A percentile compares a stretch with the other conserved stretches of the same genome.
phyloP scores from a whole-genome alignment of 2,329 filamentous ascomycete species.

The Stachybotrys echinatus region DNA sequence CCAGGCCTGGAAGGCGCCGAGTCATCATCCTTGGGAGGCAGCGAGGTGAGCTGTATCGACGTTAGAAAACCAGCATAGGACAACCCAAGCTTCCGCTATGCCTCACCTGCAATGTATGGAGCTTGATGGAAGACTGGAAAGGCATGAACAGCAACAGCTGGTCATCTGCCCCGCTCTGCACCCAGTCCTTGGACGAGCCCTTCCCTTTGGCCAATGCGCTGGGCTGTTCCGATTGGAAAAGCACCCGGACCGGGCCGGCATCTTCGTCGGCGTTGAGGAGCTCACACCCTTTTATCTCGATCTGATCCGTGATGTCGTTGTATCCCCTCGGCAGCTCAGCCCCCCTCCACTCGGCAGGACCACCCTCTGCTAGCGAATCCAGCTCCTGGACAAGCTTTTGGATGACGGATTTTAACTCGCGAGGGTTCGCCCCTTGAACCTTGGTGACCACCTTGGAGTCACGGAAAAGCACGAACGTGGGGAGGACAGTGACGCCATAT shows the following conservation, averaged over 20 bases:
- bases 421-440: constrained; percentile 68
- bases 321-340: constrained; percentile 75
- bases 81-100: too few species aligned
- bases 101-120: constrained; percentile 70
- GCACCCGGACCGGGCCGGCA: constrained; percentile 63
- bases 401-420: constrained; percentile 65
- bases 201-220: constrained; percentile 56
- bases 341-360: constrained; percentile 61
- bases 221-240: constrained; percentile 69
- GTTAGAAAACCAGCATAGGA: too few species aligned
- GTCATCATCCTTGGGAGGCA: constrained; percentile 65
- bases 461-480: constrained; percentile 89
- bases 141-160: constrained; percentile 91
- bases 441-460: constrained; percentile 62
- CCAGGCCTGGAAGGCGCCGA: constrained; percentile 76
- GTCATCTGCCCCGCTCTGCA: constrained; percentile 95
- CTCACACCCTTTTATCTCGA: constrained; percentile 76
- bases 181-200: constrained; percentile 64
- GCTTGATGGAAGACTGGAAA: constrained; percentile 81
- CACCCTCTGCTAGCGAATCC: constrained; percentile 42
- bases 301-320: constrained; percentile 72
- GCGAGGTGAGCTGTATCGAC: constrained; percentile 67
- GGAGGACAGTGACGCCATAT: constrained; percentile 72
- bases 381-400: constrained; percentile 67
- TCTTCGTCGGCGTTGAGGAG: constrained; percentile 81